A percentile compares a stretch with the other conserved stretches of the same genome.
Evolutionary conservation across 352 stramenopile genomes (phyloP).

Genomic region (Pythium sukuiense): DNA sequence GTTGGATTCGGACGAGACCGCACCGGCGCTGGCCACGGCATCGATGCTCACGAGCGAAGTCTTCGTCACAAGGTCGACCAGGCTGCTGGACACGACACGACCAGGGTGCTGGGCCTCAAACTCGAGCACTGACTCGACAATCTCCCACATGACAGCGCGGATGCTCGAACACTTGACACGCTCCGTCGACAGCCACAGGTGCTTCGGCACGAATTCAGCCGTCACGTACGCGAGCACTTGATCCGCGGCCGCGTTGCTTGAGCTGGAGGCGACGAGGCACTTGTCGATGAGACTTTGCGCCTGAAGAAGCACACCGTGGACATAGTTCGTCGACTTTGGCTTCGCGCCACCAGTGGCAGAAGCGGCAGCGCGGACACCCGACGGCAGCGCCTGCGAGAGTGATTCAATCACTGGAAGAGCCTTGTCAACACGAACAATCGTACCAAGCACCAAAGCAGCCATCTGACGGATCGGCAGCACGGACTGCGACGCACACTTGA

Average conservation of each 20-base stretch:
- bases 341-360: neutral
- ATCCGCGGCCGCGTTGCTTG: constrained; percentile 12
- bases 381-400: constrained; percentile 45
- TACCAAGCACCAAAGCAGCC: constrained; percentile 70
- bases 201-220: constrained; percentile 37
- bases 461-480: constrained; percentile 82
- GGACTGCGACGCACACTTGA: constrained; percentile 63
- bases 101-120: constrained; percentile 25
- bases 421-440: constrained; percentile 63
- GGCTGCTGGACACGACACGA: constrained; percentile 1
- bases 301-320: constrained; percentile 66
- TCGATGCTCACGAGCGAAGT: constrained; percentile 11
- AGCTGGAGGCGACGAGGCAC: constrained; percentile 18
- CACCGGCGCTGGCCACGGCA: neutral
- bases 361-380: constrained; percentile 25
- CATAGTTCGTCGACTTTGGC: constrained; percentile 50
- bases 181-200: constrained; percentile 49
- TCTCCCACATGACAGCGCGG: constrained; percentile 51
- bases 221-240: constrained; percentile 36
- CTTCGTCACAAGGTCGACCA: constrained; percentile 7
- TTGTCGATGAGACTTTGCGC: constrained; percentile 53
- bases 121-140: constrained; percentile 42
- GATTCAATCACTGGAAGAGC: constrained; percentile 39
- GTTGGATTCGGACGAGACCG: neutral
- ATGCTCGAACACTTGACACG: constrained; percentile 39